Conservation (phyloP, 2,329 filamentous ascomycete species). For the Myriosclerotinia duriaeana region DNA sequence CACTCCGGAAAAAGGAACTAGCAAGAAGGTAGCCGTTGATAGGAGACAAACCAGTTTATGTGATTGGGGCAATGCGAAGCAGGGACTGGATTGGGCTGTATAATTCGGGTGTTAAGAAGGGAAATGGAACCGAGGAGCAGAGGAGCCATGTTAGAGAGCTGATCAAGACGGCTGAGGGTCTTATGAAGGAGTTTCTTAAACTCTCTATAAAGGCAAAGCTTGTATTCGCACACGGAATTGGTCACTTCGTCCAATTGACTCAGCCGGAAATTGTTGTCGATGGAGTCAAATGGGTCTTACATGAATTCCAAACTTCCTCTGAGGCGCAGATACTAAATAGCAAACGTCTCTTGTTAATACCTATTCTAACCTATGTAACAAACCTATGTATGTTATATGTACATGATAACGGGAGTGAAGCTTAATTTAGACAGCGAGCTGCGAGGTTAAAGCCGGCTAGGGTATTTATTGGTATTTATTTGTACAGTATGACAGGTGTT, state of each 20-base stretch:
- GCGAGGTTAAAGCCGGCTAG: too few relatives aligned
- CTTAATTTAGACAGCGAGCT: too few relatives aligned
- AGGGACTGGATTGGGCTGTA: constrained; percentile 34
- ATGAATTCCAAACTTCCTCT: not conserved
- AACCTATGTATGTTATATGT: too few relatives aligned
- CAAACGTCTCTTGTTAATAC: too few relatives aligned
- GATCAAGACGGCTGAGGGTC: constrained; percentile 33
- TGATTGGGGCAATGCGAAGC: not conserved
- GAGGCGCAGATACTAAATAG: not conserved
- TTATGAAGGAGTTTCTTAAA: constrained; percentile 38
- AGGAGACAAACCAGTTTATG: constrained; percentile 32
- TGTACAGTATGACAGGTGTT: too few relatives aligned
- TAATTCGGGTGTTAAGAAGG: constrained; percentile 39
- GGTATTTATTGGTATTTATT: too few relatives aligned
- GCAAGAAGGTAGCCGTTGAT: constrained; percentile 36
- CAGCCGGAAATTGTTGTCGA: constrained; percentile 42
- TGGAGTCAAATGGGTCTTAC: constrained; percentile 34
- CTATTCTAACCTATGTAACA: too few relatives aligned
- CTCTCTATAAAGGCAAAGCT: constrained; percentile 39
- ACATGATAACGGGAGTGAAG: too few relatives aligned
- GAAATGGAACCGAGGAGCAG: constrained; percentile 42
- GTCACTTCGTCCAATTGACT: constrained; percentile 42
- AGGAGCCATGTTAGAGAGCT: constrained; percentile 36
- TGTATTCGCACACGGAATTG: constrained; percentile 40
- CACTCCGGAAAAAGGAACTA: constrained; percentile 37